Base-by-base conservation (phyloP, 2,329 filamentous ascomycete genomes). In the Nemania abortiva region DNA sequence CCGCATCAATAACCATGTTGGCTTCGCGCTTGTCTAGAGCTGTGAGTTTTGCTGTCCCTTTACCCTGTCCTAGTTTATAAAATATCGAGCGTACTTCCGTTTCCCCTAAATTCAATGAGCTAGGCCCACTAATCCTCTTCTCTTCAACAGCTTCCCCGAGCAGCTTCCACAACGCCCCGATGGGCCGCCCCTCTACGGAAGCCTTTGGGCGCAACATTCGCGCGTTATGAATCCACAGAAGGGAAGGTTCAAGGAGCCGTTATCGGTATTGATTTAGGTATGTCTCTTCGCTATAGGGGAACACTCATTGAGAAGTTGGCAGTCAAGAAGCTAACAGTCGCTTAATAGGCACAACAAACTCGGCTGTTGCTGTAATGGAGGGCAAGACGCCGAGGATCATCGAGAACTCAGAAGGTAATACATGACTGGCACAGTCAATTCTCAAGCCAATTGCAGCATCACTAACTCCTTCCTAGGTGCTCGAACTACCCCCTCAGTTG, bases 261-360 rank as follows among this genome's bases (percentile, higher is more conserved):
- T 82, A 98, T 98, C 80, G 96, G 96, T 91, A 98, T 98, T 82
- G 95, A 98, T 88, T 86, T 98, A 79, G 95, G 95, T 91, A 87
- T 80, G 89, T 85, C 31, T 29, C 3, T 31, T 20, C 42, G 52
- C 20, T n/a, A 22, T 53, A 34, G 24, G 11, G 13, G 22, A 6
- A 13, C 20, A 1, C 1, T 5, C 15, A 20, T 49, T 49, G 45
- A 22, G n/a, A 49, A 20, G n/a, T 49, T 20, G 13, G 18, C 4
- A 42, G 47, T 27, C 15, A 3, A 31, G 15, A 6, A 60, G 11
- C 59, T 69, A 54, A 66, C 62, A 18, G 24, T 15, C n/a, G 22
- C 11, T 9, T 15, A 56, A 57, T 66, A 91, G 89, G 90, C 81
- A 98, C 95, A 81, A 98, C 95, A 78, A 98, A 98, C 90, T 98